A percentile compares a stretch with the other conserved stretches of the same genome.
phyloP scores from a whole-genome alignment of 2,329 filamentous ascomycete genomes.

The Aspergillus caelatus region DNA sequence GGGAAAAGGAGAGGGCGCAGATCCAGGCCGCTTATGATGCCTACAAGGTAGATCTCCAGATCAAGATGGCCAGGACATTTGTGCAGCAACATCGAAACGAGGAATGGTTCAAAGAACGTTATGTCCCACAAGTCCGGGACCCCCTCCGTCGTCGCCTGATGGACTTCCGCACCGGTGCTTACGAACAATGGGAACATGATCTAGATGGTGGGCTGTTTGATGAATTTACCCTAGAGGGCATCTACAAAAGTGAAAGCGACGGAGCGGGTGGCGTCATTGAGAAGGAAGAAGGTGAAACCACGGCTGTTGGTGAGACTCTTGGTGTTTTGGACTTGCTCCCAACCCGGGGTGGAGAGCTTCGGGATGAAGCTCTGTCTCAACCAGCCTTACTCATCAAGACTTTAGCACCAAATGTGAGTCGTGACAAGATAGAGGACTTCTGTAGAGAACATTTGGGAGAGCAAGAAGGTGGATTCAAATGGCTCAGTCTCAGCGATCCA shows the following conservation, averaged over 20 bases:
- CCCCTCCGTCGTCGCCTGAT: slow-evolving; percentile 74
- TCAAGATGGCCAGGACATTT: slow-evolving; percentile 82
- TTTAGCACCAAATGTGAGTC: slow-evolving; percentile 92
- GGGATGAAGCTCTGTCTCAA: slow-evolving; percentile 84
- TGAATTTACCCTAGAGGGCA: slow-evolving; percentile 89
- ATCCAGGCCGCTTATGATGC: slow-evolving; percentile 67
- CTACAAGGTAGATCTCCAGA: slow-evolving; percentile 67
- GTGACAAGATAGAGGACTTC: slow-evolving; percentile 89
- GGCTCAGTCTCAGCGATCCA: slow-evolving; percentile 92
- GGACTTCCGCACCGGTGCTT: slow-evolving; percentile 76
- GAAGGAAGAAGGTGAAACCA: slow-evolving; percentile 94
- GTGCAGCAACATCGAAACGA: slow-evolving; percentile 91
- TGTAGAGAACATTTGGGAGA: slow-evolving; percentile 94
- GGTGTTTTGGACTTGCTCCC: slow-evolving; percentile 90
- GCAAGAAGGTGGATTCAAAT: slow-evolving; percentile 88
- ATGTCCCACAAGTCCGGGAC: slow-evolving; percentile 80
- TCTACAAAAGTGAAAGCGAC: slow-evolving; percentile 91
- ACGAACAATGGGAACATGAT: slow-evolving; percentile 87
- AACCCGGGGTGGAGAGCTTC: slow-evolving; percentile 78
- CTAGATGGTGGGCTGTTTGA: slow-evolving; percentile 85
- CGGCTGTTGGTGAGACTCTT: slow-evolving; percentile 86
- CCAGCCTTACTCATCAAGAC: slow-evolving; percentile 97
- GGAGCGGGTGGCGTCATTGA: slow-evolving; percentile 82
- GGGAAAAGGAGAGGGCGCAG: slow-evolving; percentile 63
- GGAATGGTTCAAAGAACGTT: slow-evolving; percentile 97